These are phyloP conservation scores for Vitis vinifera DNA, from an alignment of 164 flowering plant genomes.

Conservation along the genomic window ASM3070453v1 NC_081818.1:29586001-29586500, in stretches of 20 bases:
- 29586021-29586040: neutral
- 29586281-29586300: constrained; percentile 82
- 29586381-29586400: neutral
- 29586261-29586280: constrained; percentile 14
- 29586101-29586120: constrained; percentile 70
- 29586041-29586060: constrained; percentile 14
- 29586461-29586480: constrained; percentile 61
- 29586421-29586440: neutral
- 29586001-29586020: neutral
- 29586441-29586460: neutral
- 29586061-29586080: constrained; percentile 89
- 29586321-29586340: constrained; percentile 72
- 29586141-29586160: constrained; percentile 66
- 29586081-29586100: constrained; percentile 62
- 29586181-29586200: constrained; percentile 65
- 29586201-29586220: neutral
- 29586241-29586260: neutral
- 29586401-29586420: neutral
- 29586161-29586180: constrained; percentile 82
- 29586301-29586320: constrained; percentile 64
- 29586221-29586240: neutral
- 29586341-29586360: constrained; percentile 72
- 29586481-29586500: constrained; percentile 79
- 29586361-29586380: constrained; percentile 61
- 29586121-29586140: constrained; percentile 81